Evolutionary conservation across 345 rosid genomes (phyloP), one percentile per base, ranked within the genome.

Genomic region (Linum tenue): DNA sequence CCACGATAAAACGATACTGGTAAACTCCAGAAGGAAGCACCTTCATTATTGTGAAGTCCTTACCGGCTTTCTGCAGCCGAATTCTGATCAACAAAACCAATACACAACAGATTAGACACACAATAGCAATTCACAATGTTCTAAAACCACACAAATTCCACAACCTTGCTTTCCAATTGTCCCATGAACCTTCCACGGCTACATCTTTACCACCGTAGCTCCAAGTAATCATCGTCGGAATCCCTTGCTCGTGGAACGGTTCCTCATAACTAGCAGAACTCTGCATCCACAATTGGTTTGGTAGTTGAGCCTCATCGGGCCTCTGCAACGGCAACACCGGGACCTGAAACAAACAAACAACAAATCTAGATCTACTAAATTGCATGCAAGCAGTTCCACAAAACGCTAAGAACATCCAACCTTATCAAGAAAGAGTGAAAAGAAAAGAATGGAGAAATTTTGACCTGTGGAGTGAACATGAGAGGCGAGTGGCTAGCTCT

Each of bases 111-210:
- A 55, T 5, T 35, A 56, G 64, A 65, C 57, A 70, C 15, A 59
- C 35, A 51, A 37, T 31, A 3, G 59, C 17, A 37, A 42, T 3
- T 67, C 55, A 66, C 64, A 72, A 12, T 14, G 37, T 3, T 22
- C 31, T 53, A 37, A 51, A 51, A 57, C 51, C 57, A 22, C 48
- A 22, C 2, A 68, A 41, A 48, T 55, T 6, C 15, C 43, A 64
- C 70, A 85, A 96, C 75, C 99, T 95, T 15, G 79, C 75, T 74
- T 75, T 87, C 97, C 97, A 91, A 76, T 87, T 78, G 68, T 95
- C 97, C 99, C 99, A 95, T 9, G 99, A 95, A 55, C 99, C 99
- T 77, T 88, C 96, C 11, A 91, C 92, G 69, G 86, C 81, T 41
- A 91, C 92, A 31, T 84, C 95, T 64, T 80, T 85, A 64, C 95